Conservation (phyloP, 495 filamentous ascomycete species). For the Neurospora sublineolata region DNA sequence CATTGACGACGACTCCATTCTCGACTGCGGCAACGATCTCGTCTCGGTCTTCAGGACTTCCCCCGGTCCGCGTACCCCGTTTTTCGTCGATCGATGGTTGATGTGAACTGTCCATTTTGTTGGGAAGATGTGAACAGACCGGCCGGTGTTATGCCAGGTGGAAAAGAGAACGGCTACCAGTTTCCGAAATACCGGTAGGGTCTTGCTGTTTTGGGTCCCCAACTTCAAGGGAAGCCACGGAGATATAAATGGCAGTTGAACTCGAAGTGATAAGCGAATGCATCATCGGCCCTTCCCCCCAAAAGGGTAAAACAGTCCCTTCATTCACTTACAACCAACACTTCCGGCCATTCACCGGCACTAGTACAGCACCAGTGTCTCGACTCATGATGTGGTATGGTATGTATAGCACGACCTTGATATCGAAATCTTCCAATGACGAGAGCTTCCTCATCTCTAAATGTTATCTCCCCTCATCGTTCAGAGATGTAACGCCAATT, state of each 20-base stretch:
- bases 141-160: not conserved
- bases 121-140: not conserved
- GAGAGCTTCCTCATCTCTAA: not conserved
- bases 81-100: not conserved
- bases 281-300: not conserved
- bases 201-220: not conserved
- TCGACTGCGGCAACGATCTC: slow-evolving; percentile 27
- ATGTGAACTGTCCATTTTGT: not conserved
- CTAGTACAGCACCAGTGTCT: not conserved
- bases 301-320: not conserved
- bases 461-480: not conserved
- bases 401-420: not conserved
- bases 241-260: not conserved
- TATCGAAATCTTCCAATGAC: not conserved
- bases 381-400: not conserved
- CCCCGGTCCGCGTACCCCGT: not conserved
- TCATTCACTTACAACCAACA: not conserved
- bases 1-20: slow-evolving; percentile 35
- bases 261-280: not conserved
- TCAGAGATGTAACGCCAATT: not conserved
- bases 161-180: not conserved
- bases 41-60: slow-evolving; percentile 1
- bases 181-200: not conserved
- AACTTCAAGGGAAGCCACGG: not conserved
- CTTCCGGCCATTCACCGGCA: not conserved